Base-by-base conservation (phyloP, 371 early-diverging fungal species). In the Mucor plumbeus region DNA sequence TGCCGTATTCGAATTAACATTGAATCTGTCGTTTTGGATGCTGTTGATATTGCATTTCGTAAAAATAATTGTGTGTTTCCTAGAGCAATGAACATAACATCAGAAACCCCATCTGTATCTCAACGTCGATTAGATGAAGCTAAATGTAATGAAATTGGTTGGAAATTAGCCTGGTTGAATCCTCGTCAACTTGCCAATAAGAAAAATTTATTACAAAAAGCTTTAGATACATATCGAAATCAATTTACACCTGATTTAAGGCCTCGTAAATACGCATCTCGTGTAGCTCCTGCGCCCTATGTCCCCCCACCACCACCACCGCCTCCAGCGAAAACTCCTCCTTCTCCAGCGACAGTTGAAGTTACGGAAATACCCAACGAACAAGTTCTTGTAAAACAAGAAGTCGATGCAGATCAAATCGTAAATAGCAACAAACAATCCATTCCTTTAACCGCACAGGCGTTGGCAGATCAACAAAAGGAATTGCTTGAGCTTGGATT, bases 141-240 rank as follows among this genome's bases (percentile, higher is more conserved):
- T 15, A 72, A 65, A 59, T 81, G 81, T 57, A 84, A 84, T 44
- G 78, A 80, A 63, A 69, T 84, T n/a, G 84, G 81, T 14, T 84
- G 84, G 84, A 81, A 81, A 67, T 53, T 84, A 34, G 79, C 79
- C 15, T 84, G 84, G 84, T 63, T 84, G 38, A 84, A 84, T 59
- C 79, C 84, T 50, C 69, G 77, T 17, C 80, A 80, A 50, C 66
- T 84, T 7, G 84, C 81, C 36, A 81, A 80, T 55, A 80, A 78
- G 59, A 79, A 80, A 61, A 77, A 75, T 35, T 53, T 81, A 13
- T 57, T 84, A 21, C 84, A 84, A 64, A 75, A 77, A 34, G 80
- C 78, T 33, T 65, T 84, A 15, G 84, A 84, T 62, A 70, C 69
- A 10, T 84, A 77, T 53, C 74, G 84, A 57, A 73, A 60, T 31